Base-by-base conservation (phyloP, 2,329 filamentous ascomycete species). In the Nothophoma quercina region DNA sequence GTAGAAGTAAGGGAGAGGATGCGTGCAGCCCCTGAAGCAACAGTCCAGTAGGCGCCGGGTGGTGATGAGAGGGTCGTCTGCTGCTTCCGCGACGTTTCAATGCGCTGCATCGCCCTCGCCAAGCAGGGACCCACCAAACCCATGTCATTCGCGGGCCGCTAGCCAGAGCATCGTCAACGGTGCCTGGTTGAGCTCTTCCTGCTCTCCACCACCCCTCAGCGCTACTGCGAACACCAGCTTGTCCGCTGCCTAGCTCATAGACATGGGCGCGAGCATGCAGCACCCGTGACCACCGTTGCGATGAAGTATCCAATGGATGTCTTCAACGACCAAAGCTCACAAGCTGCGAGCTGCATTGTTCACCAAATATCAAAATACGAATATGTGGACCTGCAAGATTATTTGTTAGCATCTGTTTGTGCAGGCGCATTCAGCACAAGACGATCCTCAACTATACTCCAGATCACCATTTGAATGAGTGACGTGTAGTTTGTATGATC, bases 71-170 rank as follows among this genome's bases (percentile, higher is more conserved):
- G 38, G 43, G 36, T 39, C 32, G 43, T 47, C 34, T 35, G 33
- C 38, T 36, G n/a, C 30, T 39, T 53, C 43, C 43, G 50, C 43
- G 50, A 53, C 50, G 50, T 53, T 53, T 53, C 50, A 50, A 50
- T 50, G 50, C 50, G 32, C 50, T 53, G 43, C 43, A 39, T 48
- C 44, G 50, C 50, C 43, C 32, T 35, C 21, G 50, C 33, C 21
- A 30, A 38, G 43, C 48, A 48, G 43, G 50, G 34, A 44, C 47
- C 36, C 39, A 33, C 33, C 19, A 23, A 26, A n/a, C 32, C 42
- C 49, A 51, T 51, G 49, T 52, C 42, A 47, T 30, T 47, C 25
- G 42, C 42, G 42, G 41, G 42, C 47, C 50, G 47, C 48, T 45
- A 42, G 21, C 18, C 21, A 28, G 7, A 23, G 28, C 34, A 39